Conservation (phyloP, 345 rosid genomes). For the Eucalyptus cladocalyx region DNA sequence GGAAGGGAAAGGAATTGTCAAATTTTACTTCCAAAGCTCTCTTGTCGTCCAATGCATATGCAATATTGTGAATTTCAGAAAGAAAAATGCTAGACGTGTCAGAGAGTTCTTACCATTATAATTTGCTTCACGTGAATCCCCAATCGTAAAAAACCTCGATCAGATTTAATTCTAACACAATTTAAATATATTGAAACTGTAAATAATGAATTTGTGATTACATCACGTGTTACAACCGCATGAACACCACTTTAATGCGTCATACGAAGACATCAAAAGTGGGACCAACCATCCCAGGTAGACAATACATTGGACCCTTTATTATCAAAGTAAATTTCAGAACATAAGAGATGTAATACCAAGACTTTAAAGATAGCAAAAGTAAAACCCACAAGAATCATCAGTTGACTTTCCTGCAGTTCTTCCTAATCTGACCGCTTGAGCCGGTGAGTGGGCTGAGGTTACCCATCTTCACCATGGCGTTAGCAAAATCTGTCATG, state of each 20-base stretch:
- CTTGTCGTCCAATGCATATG: not conserved
- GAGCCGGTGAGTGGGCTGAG: constrained; percentile 26
- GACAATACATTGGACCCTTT: not conserved
- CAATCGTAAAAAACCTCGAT: not conserved
- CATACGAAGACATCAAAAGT: not conserved
- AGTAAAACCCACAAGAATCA: not conserved
- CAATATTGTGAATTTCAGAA: not conserved
- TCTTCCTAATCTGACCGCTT: constrained; percentile 33
- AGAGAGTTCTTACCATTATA: not conserved
- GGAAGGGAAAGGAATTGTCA: not conserved
- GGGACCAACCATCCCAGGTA: not conserved
- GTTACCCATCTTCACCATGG: constrained; percentile 47
- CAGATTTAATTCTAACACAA: not conserved
- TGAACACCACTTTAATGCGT: not conserved
- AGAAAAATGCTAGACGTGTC: not conserved
- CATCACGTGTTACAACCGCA: not conserved
- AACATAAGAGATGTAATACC: not conserved
- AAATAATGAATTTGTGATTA: not conserved
- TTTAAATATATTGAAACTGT: not conserved
- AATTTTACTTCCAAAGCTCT: not conserved
- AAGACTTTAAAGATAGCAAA: not conserved
- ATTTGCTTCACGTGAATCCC: not conserved
- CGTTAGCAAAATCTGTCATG: constrained; percentile 31
- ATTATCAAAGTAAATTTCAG: not conserved
- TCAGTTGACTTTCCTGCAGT: constrained; percentile 24